phyloP scores from a whole-genome alignment of 768 basidiomycete species.

The Phaffia australis region DNA sequence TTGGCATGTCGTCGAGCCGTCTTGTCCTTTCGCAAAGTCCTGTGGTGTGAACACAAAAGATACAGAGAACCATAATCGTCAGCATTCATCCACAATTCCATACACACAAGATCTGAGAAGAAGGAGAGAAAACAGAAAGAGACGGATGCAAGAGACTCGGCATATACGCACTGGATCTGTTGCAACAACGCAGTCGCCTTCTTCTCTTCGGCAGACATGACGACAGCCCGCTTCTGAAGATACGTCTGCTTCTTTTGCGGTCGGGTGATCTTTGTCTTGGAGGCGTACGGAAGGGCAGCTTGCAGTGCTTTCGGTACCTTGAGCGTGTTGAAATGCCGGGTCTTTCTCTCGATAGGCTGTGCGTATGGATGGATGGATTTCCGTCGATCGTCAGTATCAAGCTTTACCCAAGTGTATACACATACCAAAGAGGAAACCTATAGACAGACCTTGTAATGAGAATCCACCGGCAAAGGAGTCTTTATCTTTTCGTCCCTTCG shows the following conservation, averaged over 20 bases:
- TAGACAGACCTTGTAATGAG: constrained; percentile 59
- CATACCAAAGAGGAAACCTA: not conserved
- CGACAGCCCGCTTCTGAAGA: constrained; percentile 84
- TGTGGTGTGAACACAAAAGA: too few relatives aligned
- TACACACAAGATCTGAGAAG: too few relatives aligned
- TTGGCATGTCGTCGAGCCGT: constrained; percentile 66
- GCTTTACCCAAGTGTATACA: not conserved
- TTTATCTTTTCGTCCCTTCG: constrained; percentile 73
- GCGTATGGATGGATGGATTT: not conserved
- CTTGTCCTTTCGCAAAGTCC: constrained; percentile 78
- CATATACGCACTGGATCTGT: constrained; percentile 53
- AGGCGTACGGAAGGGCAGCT: constrained; percentile 76
- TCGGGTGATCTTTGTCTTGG: constrained; percentile 75
- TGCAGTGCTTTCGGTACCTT: constrained; percentile 83
- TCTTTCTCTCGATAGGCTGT: constrained; percentile 57
- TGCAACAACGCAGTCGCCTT: constrained; percentile 81
- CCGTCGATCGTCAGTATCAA: constrained; percentile 1
- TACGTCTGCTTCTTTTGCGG: constrained; percentile 64
- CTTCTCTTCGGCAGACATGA: constrained; percentile 91
- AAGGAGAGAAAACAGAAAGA: too few relatives aligned
- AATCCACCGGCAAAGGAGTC: constrained; percentile 70
- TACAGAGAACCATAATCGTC: too few relatives aligned
- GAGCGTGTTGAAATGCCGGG: constrained; percentile 81
- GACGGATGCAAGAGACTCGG: too few relatives aligned
- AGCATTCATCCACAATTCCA: too few relatives aligned